Evolutionary conservation across 2,329 filamentous ascomycete genomes (phyloP).

Genomic region (Apiospora rasikravindrae): DNA sequence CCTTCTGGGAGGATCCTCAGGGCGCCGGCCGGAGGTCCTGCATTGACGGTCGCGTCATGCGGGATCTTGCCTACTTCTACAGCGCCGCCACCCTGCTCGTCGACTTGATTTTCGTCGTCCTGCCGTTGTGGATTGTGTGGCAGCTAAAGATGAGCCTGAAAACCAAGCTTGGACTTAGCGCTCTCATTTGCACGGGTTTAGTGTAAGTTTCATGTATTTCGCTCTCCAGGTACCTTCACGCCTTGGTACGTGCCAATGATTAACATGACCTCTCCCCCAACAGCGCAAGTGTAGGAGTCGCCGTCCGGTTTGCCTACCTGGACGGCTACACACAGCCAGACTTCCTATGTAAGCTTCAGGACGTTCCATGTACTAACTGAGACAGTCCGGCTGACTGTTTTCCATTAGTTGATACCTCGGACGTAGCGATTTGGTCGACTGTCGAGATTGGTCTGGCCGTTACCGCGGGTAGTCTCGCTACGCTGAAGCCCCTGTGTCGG

Average conservation of each 20-base stretch:
- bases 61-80: constrained; percentile 19
- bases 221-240: not conserved
- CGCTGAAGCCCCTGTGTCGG: constrained; percentile 22
- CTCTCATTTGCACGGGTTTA: constrained; percentile 55
- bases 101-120: constrained; percentile 21
- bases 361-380: not conserved
- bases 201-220: constrained; percentile 23
- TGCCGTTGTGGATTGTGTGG: constrained; percentile 22
- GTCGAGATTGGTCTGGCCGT: constrained; percentile 22
- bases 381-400: not conserved
- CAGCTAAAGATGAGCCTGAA: constrained; percentile 21
- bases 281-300: constrained; percentile 13
- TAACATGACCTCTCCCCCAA: not conserved
- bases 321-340: not conserved
- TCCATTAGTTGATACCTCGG: not conserved
- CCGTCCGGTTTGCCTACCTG: constrained; percentile 12
- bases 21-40: constrained; percentile 19
- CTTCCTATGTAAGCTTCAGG: not conserved
- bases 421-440: constrained; percentile 23
- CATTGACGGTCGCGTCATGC: not conserved
- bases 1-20: constrained; percentile 19
- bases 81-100: constrained; percentile 19
- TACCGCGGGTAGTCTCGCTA: constrained; percentile 22
- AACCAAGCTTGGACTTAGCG: constrained; percentile 39
- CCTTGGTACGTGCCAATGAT: not conserved